Conservation (phyloP, 1,139 yeast species). For the Saccharomycopsis phalli region DNA sequence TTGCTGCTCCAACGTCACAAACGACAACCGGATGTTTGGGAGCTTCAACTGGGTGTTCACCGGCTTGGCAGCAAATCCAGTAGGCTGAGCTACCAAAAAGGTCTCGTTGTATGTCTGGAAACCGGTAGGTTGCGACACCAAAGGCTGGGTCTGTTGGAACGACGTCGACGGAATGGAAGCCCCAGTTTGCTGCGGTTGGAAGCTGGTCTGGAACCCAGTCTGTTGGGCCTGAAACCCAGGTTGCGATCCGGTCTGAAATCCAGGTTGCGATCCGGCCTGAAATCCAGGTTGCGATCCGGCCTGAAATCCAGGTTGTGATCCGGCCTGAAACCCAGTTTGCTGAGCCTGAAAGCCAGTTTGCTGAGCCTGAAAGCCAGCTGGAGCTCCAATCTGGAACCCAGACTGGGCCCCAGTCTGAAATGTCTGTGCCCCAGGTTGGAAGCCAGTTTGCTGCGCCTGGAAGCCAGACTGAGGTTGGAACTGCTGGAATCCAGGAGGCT, state of each 20-base stretch:
- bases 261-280: slow-evolving; percentile 10
- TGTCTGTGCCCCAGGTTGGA: slow-evolving; percentile 7
- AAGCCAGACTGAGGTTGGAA: slow-evolving; percentile 15
- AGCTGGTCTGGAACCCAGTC: slow-evolving; percentile 16
- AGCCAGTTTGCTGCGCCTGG: background rate
- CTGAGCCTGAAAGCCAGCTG: slow-evolving; percentile 18
- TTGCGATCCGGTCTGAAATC: slow-evolving; percentile 5
- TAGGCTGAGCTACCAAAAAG: slow-evolving; percentile 23
- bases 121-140: slow-evolving; percentile 24
- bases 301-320: background rate
- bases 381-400: slow-evolving; percentile 11
- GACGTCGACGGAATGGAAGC: slow-evolving; percentile 16
- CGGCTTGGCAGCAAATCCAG: slow-evolving; percentile 31
- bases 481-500: slow-evolving; percentile 23
- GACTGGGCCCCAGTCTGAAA: too few relatives aligned
- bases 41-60: slow-evolving; percentile 39
- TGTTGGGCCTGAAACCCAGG: slow-evolving; percentile 20
- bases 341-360: slow-evolving; percentile 24
- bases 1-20: slow-evolving; percentile 80
- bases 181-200: slow-evolving; percentile 17
- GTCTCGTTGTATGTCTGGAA: slow-evolving; percentile 20
- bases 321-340: slow-evolving; percentile 21
- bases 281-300: background rate
- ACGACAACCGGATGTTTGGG: slow-evolving; percentile 67
- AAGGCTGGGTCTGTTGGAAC: slow-evolving; percentile 14